A percentile compares a stretch with the other conserved stretches of the same genome.
Evolutionary conservation across 306 rosid genomes (phyloP).

Genomic region (Vachellia collinsii): DNA sequence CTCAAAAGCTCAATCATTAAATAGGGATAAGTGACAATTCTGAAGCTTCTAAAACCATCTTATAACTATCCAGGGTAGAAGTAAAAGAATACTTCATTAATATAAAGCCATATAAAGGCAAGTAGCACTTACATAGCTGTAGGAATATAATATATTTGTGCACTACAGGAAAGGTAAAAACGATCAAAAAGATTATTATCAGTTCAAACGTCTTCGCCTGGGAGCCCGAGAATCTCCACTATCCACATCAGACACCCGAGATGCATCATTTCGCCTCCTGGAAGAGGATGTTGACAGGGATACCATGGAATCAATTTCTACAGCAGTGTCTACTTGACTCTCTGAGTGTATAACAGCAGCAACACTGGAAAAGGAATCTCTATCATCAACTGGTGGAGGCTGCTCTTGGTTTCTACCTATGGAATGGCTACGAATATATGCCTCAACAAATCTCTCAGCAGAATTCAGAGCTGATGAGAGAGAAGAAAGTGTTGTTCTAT

Average conservation of each 20-base stretch:
- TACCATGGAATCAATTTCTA: constrained; percentile 88
- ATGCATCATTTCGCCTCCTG: constrained; percentile 75
- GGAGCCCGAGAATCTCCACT: constrained; percentile 93
- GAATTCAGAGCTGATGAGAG: constrained; percentile 66
- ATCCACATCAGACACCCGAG: constrained; percentile 85
- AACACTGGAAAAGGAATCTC: constrained; percentile 91
- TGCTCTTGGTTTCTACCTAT: constrained; percentile 67
- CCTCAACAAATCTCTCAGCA: constrained; percentile 72
- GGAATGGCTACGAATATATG: constrained; percentile 59
- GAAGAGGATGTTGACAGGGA: constrained; percentile 93
- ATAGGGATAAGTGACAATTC: constrained; percentile 29
- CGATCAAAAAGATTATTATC: constrained; percentile 43
- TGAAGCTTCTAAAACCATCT: constrained; percentile 39
- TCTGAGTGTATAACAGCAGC: constrained; percentile 90
- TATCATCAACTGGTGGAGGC: constrained; percentile 76
- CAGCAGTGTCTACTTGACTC: constrained; percentile 87
- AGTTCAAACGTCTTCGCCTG: constrained; percentile 80
- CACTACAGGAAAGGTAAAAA: constrained; percentile 45
- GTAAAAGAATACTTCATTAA: constrained; percentile 43
- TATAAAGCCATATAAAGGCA: constrained; percentile 41
- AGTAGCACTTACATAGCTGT: constrained; percentile 56
- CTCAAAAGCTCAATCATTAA: constrained; percentile 19
- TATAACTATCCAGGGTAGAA: constrained; percentile 35
- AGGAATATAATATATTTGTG: constrained; percentile 44
- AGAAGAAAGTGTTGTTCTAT: constrained; percentile 57